Evolutionary conservation across 202 grass and related monocot genomes (phyloP), one percentile per base, ranked within the genome.

Genomic region (Hordeum pubiflorum): DNA sequence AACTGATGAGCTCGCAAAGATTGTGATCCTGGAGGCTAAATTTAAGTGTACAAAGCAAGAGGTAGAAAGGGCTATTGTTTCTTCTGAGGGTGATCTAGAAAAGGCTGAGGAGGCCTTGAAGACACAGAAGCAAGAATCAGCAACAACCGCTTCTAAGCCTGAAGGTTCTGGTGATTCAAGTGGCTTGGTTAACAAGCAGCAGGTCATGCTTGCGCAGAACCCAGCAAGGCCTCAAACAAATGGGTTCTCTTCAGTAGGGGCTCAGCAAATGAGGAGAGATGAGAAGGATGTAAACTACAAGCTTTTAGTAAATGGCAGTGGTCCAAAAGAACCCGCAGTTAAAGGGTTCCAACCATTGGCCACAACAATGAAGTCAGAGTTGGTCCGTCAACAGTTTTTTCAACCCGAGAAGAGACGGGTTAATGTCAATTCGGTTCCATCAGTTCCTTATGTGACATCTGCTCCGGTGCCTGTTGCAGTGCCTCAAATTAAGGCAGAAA

Each of bases 41-140:
- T 93, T 89, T 58, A 94, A 88, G 59, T 98, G 76, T 90, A 87
- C 92, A 69, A 98, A 93, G 87, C 95, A 89, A 76, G 95, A 98
- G 75, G 86, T 98, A 17, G 95, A 98, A 86, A 98, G 95, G 79
- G 92, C 90, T 86, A 84, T 98, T 83, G 95, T 98, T 88, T 80
- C 88, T 79, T 91, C 75, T 38, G 95, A 98, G 76, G 95, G 95
- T 87, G 95, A 97, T 89, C 74, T 97, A 76, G 81, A 86, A 76
- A 93, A 89, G 79, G 88, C 84, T 29, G 92, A 97, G 80, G 92
- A 94, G 73, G 79, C 60, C 79, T 91, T 97, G 78, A 97, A 94
- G 79, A 65, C 73, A 68, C 89, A 93, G 41, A 97, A 92, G 69
- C 94, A 94, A 89, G 95, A 94, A 86, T 64, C 50, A 76, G 80